These are phyloP conservation scores for Phanerochaete sordida DNA, from an alignment of 768 basidiomycete species.

Conservation along the genomic window DNA sequence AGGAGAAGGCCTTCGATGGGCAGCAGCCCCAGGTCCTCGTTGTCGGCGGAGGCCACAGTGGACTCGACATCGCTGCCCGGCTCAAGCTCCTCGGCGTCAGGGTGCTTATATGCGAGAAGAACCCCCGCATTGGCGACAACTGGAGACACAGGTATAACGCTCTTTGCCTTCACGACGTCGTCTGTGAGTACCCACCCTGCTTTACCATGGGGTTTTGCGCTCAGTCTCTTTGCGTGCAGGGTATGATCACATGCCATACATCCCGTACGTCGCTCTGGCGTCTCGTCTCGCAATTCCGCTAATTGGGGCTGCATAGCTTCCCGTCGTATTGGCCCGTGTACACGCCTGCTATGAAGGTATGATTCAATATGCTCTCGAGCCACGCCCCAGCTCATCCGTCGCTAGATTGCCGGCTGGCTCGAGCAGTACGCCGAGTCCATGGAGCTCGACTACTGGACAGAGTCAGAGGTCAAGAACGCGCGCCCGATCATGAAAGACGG, in stretches of 20 bases:
- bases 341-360: neutral
- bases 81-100: conserved; percentile 48
- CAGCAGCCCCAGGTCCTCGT: conserved; percentile 47
- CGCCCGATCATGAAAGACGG: neutral
- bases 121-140: conserved; percentile 54
- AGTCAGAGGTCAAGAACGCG: conserved; percentile 4
- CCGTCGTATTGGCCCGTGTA: neutral
- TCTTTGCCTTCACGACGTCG: conserved; percentile 63
- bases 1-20: conserved; percentile 38
- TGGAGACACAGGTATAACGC: conserved; percentile 69
- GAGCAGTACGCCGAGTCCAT: conserved; percentile 27
- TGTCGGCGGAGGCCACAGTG: conserved; percentile 44
- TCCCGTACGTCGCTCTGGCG: conserved; percentile 24
- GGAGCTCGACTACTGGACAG: conserved; percentile 31
- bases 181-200: conserved; percentile 44
- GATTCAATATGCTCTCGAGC: neutral
- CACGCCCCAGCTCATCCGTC: neutral
- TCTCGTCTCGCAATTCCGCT: neutral
- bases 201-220: neutral
- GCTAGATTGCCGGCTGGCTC: conserved; percentile 5
- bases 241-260: conserved; percentile 49
- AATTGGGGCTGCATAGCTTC: conserved; percentile 11
- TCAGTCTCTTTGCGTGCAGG: conserved; percentile 23
- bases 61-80: conserved; percentile 53
- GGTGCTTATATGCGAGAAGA: conserved; percentile 60